These are phyloP conservation scores for Rhynchosporium agropyri DNA, from an alignment of 2,329 filamentous ascomycete genomes.

Conservation along the genomic window DNA sequence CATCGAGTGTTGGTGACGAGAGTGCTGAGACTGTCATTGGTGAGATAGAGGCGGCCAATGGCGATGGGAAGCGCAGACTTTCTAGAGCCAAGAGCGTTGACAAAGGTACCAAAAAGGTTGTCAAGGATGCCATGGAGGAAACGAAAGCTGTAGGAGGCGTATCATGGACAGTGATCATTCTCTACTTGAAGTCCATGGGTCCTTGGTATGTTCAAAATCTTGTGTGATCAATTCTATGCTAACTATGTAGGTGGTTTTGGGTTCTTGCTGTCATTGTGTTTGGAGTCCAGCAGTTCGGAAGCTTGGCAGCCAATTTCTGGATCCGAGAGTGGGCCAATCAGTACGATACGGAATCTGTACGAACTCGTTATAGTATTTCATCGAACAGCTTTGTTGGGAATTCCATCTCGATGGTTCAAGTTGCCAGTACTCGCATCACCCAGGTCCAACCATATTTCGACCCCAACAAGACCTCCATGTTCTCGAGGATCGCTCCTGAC, in stretches of 20 bases:
- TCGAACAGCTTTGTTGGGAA: constrained; percentile 37
- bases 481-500: constrained; percentile 45
- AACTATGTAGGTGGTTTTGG: constrained; percentile 73
- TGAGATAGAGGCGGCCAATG: constrained; percentile 46
- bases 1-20: constrained; percentile 73
- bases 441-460: constrained; percentile 42
- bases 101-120: constrained; percentile 47
- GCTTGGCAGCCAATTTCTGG: constrained; percentile 90
- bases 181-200: constrained; percentile 93
- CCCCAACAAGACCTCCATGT: constrained; percentile 39
- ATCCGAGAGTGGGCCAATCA: constrained; percentile 94
- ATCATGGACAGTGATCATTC: constrained; percentile 80
- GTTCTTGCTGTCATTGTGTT: constrained; percentile 74
- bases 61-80: constrained; percentile 48
- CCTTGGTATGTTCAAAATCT: constrained; percentile 57
- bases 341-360: constrained; percentile 55
- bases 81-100: constrained; percentile 41
- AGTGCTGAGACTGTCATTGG: constrained; percentile 55
- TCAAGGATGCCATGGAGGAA: constrained; percentile 66
- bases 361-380: constrained; percentile 26
- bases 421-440: constrained; percentile 34
- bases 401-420: constrained; percentile 36
- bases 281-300: constrained; percentile 77
- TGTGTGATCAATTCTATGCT: constrained; percentile 17
- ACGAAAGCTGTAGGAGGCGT: constrained; percentile 83